Conservation (phyloP, 202 grass and related monocot genomes). For the Zizania palustris region DNA sequence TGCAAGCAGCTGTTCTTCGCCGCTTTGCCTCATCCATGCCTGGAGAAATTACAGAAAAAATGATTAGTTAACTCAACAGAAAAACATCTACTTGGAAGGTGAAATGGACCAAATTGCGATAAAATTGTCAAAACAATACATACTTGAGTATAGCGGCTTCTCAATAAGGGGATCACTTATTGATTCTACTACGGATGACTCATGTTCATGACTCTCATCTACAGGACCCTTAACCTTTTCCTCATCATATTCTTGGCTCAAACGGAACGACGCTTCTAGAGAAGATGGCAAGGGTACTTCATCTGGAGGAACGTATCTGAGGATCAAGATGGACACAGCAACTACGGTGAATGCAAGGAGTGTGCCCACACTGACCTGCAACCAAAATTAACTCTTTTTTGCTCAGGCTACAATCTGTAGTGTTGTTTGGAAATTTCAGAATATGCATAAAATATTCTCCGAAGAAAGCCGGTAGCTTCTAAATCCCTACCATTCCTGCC, state of each 20-base stretch:
- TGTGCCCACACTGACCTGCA: constrained; percentile 96
- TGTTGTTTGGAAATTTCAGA: not conserved
- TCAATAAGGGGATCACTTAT: constrained; percentile 50
- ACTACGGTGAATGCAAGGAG: constrained; percentile 93
- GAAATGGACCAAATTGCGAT: not conserved
- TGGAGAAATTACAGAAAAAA: constrained; percentile 29
- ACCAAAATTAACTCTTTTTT: constrained; percentile 28
- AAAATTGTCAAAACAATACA: not conserved
- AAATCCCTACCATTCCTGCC: constrained; percentile 83
- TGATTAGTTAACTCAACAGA: not conserved
- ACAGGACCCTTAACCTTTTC: constrained; percentile 48
- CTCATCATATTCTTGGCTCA: constrained; percentile 63
- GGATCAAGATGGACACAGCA: constrained; percentile 92
- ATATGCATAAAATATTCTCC: not conserved
- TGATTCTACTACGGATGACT: constrained; percentile 51
- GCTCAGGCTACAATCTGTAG: not conserved
- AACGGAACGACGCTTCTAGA: constrained; percentile 62
- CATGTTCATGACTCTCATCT: constrained; percentile 36
- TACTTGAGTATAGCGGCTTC: constrained; percentile 61
- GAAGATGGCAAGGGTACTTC: constrained; percentile 89
- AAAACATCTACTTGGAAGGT: not conserved
- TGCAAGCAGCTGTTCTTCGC: constrained; percentile 63
- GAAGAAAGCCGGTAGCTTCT: not conserved
- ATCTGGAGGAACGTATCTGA: constrained; percentile 93
- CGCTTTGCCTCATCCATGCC: constrained; percentile 69